Evolutionary conservation across 1,284 basidiomycete genomes (phyloP).

Genomic region (Marasmius oreades): DNA sequence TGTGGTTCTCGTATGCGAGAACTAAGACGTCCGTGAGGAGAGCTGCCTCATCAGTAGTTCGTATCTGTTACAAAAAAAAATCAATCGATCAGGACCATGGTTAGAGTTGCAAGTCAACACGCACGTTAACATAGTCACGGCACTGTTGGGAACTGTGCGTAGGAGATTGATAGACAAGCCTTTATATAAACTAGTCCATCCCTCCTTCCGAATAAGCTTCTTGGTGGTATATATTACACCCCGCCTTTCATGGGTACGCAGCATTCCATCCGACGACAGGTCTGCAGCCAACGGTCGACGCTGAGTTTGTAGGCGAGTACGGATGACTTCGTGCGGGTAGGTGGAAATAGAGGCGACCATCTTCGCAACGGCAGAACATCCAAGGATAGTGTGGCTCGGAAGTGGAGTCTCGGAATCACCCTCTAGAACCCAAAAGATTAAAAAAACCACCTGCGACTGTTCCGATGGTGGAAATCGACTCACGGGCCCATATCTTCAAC

Average conservation of each 20-base stretch:
- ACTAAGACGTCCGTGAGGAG: slow-evolving; percentile 26
- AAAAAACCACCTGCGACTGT: slow-evolving; percentile 3
- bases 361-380: slow-evolving; percentile 86
- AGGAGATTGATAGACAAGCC: slow-evolving; percentile 89
- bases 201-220: slow-evolving; percentile 76
- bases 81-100: not conserved
- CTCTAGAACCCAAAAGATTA: slow-evolving; percentile 35
- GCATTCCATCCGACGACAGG: slow-evolving; percentile 55
- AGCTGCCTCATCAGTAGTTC: slow-evolving; percentile 68
- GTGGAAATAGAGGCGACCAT: slow-evolving; percentile 93
- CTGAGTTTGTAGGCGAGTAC: slow-evolving; percentile 88
- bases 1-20: not conserved
- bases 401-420: slow-evolving; percentile 56
- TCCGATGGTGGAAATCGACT: slow-evolving; percentile 30
- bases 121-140: slow-evolving; percentile 92
- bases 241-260: slow-evolving; percentile 45
- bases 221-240: slow-evolving; percentile 72
- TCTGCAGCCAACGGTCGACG: slow-evolving; percentile 57
- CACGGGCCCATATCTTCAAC: slow-evolving; percentile 80
- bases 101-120: slow-evolving; percentile 31
- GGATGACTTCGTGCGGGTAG: slow-evolving; percentile 94
- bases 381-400: slow-evolving; percentile 68
- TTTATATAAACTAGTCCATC: slow-evolving; percentile 85
- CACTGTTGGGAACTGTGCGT: slow-evolving; percentile 90
- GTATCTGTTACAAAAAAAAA: slow-evolving; percentile 51